Evolutionary conservation across 306 rosid genomes (phyloP).

Genomic region (Castanopsis chinensis): DNA sequence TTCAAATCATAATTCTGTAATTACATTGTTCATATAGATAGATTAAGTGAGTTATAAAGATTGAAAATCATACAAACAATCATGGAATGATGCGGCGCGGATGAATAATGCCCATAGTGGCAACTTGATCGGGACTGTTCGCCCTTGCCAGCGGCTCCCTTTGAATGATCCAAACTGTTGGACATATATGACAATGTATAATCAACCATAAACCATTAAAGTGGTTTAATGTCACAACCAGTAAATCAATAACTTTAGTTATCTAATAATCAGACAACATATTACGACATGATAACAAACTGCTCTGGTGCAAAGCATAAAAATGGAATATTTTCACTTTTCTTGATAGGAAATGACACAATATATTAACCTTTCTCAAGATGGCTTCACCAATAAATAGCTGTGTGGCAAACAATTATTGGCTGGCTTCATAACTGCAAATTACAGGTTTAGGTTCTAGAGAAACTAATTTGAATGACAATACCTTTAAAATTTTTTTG

Average conservation of each 20-base stretch:
- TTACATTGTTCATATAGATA: not conserved
- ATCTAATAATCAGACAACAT: not conserved
- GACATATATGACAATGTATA: not conserved
- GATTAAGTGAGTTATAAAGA: not conserved
- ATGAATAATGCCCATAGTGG: not conserved
- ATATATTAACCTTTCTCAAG: not conserved
- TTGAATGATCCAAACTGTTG: not conserved
- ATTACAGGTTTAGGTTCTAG: not conserved
- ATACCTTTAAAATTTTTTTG: not conserved
- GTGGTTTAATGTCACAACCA: not conserved
- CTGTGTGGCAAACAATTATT: not conserved
- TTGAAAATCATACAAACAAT: not conserved
- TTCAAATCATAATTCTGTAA: not conserved
- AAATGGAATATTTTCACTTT: not conserved
- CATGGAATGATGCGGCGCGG: not conserved
- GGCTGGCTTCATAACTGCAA: constrained; percentile 1
- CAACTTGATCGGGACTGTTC: not conserved
- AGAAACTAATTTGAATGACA: not conserved
- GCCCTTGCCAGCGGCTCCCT: not conserved
- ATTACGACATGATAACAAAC: not conserved
- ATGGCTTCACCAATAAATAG: constrained; percentile 7
- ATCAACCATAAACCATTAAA: not conserved
- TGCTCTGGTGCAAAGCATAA: not conserved
- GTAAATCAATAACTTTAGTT: not conserved
- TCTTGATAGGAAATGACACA: constrained; percentile 2